Evolutionary conservation across 805 yeast species (phyloP), one percentile per base, ranked within the genome.

Genomic region (Schwanniomyces yamadae): DNA sequence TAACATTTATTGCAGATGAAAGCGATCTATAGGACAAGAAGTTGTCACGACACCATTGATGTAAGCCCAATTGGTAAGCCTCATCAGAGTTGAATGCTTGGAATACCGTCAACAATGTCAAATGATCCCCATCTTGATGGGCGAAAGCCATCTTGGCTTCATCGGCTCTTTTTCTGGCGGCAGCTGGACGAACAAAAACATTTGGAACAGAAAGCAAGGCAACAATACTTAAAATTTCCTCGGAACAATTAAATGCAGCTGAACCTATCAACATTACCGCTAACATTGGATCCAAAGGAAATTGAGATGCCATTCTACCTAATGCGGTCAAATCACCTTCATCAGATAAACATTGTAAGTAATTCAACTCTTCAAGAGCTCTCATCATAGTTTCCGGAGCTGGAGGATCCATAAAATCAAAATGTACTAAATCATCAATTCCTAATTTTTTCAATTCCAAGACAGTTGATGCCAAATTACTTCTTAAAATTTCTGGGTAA

Each of bases 301-400:
- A 91, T 47, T 84, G 82, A 1, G 96, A 87, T 1, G 96, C 95
- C 52, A 83, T 59, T 50, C 96, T 75, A 41, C 99, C 99, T 43
- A 91, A 68, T 1, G 93, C 77, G 0, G 98, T 93, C 48, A 91
- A 66, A 36, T 84, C 82, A 42, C 98, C 99, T 31, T 88, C 91
- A 57, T 93, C 96, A 48, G 87, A 86, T 35, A 91, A 73, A 66
- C 97, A 93, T 15, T 84, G 82, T 43, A 91, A 69, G 57, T 88
- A 93, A 57, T 93, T 90, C 53, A 91, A 73, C 61, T 91, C 99
- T 61, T 91, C 99, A 44, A 91, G 69, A 0, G 98, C 98, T 59
- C 99, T 77, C 99, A 93, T 93, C 99, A 91, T 93, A 5, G 99
- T 93, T 63, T 91, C 99, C 7, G 99, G 99, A 2, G 98, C 98